These are phyloP conservation scores for Plenodomus biglobosus DNA, from an alignment of 2,329 filamentous ascomycete species.

Conservation along the genomic window DNA sequence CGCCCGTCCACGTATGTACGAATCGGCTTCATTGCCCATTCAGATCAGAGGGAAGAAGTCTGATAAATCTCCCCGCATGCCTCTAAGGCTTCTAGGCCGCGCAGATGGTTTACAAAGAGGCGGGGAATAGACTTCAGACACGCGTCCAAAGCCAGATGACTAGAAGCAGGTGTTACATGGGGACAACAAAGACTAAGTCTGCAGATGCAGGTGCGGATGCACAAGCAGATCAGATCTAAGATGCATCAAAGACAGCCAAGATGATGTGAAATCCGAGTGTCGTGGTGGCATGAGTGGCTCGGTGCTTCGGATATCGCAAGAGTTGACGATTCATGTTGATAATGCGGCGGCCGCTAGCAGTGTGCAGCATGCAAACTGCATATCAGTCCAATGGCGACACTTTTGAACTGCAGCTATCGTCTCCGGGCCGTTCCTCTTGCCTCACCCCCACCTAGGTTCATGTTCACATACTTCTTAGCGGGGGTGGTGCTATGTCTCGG, in stretches of 20 bases:
- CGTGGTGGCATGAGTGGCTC: not conserved
- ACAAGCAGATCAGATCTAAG: not conserved
- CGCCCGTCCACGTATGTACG: not conserved
- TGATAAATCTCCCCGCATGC: not conserved
- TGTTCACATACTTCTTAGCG: too few species aligned
- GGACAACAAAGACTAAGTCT: not conserved
- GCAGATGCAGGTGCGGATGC: not conserved
- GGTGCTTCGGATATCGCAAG: not conserved
- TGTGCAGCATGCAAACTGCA: not conserved
- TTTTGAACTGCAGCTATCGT: not conserved
- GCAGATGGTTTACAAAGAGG: not conserved
- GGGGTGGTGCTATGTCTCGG: slow-evolving; percentile 4
- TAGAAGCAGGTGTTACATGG: not conserved
- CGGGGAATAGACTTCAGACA: not conserved
- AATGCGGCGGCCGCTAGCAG: not conserved
- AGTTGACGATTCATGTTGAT: not conserved
- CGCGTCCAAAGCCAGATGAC: not conserved
- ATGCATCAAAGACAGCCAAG: not conserved
- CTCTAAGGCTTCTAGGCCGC: not conserved
- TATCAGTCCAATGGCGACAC: not conserved
- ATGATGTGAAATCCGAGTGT: not conserved
- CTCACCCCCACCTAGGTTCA: not conserved
- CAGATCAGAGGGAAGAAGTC: not conserved
- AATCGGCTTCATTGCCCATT: not conserved
- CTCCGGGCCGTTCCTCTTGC: not conserved